Evolutionary conservation across 495 filamentous ascomycete genomes (phyloP), one percentile per base, ranked within the genome.

Genomic region (Aspergillus diversus): DNA sequence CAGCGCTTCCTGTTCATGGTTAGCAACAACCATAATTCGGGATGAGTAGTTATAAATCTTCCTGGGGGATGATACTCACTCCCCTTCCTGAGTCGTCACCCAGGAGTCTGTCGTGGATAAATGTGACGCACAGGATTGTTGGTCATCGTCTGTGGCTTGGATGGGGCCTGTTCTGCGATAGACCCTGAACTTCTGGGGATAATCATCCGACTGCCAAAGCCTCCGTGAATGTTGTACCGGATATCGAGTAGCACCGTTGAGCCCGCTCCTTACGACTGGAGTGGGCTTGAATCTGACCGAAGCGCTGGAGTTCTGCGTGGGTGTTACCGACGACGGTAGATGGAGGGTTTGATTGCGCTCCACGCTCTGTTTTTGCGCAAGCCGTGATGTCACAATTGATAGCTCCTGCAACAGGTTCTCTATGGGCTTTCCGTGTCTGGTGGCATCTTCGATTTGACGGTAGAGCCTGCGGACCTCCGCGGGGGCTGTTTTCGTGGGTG

Each of bases 381-480:
- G 61, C 17, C 55, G 62, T 11, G 64, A 54, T 7, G 68, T 68
- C 7, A 63, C 63, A 48, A 53, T 61, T 51, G 70, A 68, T 9
- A 75, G 63, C 17, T 71, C 68, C 31, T 66, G 56, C 15, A 75
- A 60, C 8, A 75, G 62, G 11, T 50, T 63, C 21, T 69, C 66
- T 33, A 71, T 60, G 6, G 70, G 58, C 11, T 71, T 65, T 3
- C 70, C 63, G 1, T 61, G 67, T 33, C 61, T 60, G 35, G 52
- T 64, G 6, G 70, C 67, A 13, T 70, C 61, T 57, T 71, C 67
- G 16, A 75, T 73, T n/a, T 63, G 63, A 16, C 59, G 63, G 50
- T 73, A 71, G 9, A 75, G 16, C 37, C 56, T 58, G 8, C 59
- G 65, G 33, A 75, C 53, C 16, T 68, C 61, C 15, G 63, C 32